These are phyloP conservation scores for Pyricularia grisea DNA, from an alignment of 2,329 filamentous ascomycete genomes.

Conservation along the genomic window DNA sequence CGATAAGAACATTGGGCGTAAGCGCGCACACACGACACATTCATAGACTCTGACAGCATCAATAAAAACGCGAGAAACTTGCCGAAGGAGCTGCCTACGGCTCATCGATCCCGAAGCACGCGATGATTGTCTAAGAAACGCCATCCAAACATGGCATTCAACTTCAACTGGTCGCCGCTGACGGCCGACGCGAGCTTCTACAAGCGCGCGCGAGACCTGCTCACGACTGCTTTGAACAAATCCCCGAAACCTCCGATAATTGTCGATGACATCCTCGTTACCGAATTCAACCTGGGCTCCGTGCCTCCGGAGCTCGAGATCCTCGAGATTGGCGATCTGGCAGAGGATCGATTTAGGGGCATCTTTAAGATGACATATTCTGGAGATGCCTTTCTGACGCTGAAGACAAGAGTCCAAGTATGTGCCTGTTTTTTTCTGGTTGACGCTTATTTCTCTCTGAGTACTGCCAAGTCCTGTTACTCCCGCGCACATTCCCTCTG, in stretches of 20 bases:
- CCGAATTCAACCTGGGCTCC: slow-evolving; percentile 91
- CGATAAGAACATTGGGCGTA: neutral
- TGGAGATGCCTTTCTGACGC: slow-evolving; percentile 87
- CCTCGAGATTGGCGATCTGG: slow-evolving; percentile 92
- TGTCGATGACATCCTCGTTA: slow-evolving; percentile 97
- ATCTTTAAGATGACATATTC: slow-evolving; percentile 99
- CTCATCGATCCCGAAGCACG: slow-evolving; percentile 2
- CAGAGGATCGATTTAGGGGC: slow-evolving; percentile 91
- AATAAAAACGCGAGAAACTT: neutral
- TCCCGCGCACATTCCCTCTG: neutral
- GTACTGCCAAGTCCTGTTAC: neutral
- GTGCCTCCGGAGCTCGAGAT: slow-evolving; percentile 95
- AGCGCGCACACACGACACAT: neutral
- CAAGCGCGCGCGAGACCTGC: slow-evolving; percentile 81
- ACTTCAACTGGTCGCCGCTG: slow-evolving; percentile 99
- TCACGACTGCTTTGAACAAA: slow-evolving; percentile 94
- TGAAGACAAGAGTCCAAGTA: slow-evolving; percentile 92
- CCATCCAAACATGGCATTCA: slow-evolving; percentile 84
- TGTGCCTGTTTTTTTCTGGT: slow-evolving; percentile 19
- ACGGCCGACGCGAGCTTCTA: slow-evolving; percentile 91
- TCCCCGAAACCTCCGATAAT: slow-evolving; percentile 97
- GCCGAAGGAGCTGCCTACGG: neutral
- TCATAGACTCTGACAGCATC: neutral
- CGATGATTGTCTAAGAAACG: slow-evolving; percentile 15
- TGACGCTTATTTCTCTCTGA: neutral